Evolutionary conservation across 1,139 yeast species (phyloP), one percentile per base, ranked within the genome.

Genomic region (Candida anutae): DNA sequence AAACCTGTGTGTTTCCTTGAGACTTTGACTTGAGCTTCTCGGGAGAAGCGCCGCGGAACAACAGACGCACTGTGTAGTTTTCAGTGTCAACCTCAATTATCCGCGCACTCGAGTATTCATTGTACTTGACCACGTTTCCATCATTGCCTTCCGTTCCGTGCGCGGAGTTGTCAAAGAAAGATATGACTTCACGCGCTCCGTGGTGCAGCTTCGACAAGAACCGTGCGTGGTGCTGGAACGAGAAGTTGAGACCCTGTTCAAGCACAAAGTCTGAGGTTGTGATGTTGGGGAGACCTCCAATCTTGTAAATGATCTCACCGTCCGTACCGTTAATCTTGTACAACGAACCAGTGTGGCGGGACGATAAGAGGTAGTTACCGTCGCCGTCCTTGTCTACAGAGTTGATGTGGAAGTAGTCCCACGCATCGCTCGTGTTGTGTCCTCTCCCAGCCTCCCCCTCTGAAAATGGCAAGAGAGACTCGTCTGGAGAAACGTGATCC

Each of bases 341-440:
- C 16, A 58, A 32, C 4, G 64, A 40, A 14, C 63, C 53, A 23
- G 53, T 46, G 37, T 58, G 52, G 37, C 67, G 48, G 4, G 63
- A 57, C 3, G 62, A 56, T 13, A 60, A 26, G 16, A 59, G 31
- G 36, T 56, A 60, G 34, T 58, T 53, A 10, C 64, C 65, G 24
- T 53, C 36, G 10, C 40, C 50, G 37, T 59, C 62, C 33, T 60
- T 60, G 30, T 58, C 64, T 20, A 59, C 60, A 1, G 66, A 58
- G 30, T 60, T 60, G 34, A 59, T 56, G 34, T 60, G 67, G 48
- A 60, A 56, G 35, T 54, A 60, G 34, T 60, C 67, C 61, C 63
- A 60, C 5, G 66, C 64, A 34, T 50, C 54, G 28, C 53, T 43
- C 5, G 62, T 52, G 25, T 50, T 48, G 30, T 34, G 41, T 1